Conservation (phyloP, 2,329 filamentous ascomycete species). For the Exophiala viscosa region DNA sequence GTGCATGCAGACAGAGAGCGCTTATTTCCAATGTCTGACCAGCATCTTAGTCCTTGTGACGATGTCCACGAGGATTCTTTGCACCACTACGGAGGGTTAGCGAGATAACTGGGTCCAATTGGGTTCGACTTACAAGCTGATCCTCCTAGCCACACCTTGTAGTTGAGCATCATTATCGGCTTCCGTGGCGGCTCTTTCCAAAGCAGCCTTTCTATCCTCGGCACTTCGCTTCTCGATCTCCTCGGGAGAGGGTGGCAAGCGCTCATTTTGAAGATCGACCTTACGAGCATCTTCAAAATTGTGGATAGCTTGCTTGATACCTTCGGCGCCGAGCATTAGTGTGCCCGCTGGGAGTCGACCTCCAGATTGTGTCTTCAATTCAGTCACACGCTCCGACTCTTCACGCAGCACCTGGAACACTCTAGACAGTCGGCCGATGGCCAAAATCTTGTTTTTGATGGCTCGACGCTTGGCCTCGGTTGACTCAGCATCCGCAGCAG, state of each 20-base stretch:
- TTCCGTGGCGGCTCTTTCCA: constrained; percentile 75
- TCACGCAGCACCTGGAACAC: constrained; percentile 98
- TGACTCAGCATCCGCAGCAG: constrained; percentile 72
- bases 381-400: constrained; percentile 93
- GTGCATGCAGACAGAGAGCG: background rate
- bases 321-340: constrained; percentile 95
- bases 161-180: constrained; percentile 89
- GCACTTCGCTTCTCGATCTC: constrained; percentile 82
- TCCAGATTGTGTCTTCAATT: constrained; percentile 93
- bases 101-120: background rate
- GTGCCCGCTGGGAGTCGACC: constrained; percentile 90
- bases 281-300: constrained; percentile 96
- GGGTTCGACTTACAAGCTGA: constrained; percentile 78
- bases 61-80: constrained; percentile 22
- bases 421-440: constrained; percentile 90
- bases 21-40: background rate
- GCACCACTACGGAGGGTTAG: constrained; percentile 27
- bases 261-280: constrained; percentile 95
- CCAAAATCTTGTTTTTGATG: constrained; percentile 99
- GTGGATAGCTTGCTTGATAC: constrained; percentile 96
- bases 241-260: constrained; percentile 84
- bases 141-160: constrained; percentile 79
- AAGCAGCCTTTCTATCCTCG: constrained; percentile 73
- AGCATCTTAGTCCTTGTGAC: constrained; percentile 20
- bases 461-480: constrained; percentile 91